phyloP scores from a whole-genome alignment of 208 protist species.

The Cochliopodium minus region DNA sequence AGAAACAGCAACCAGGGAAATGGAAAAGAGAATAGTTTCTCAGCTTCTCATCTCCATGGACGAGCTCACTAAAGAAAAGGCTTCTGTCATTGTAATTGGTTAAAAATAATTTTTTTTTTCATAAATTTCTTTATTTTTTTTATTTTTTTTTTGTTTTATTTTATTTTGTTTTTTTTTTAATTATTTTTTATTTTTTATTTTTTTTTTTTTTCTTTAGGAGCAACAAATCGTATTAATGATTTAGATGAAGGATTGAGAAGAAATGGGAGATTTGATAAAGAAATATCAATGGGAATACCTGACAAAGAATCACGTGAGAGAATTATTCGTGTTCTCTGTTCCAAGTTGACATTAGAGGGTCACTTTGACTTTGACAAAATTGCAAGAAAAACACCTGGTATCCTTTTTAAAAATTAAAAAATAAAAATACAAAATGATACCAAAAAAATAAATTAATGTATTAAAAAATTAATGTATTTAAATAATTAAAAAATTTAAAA shows the following conservation, averaged over 20 bases:
- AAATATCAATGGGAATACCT: constrained; percentile 86
- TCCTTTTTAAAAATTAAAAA: too few species aligned
- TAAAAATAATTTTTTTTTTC: too few species aligned
- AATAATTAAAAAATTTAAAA: too few species aligned
- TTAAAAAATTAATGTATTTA: too few species aligned
- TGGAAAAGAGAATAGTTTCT: constrained; percentile 93
- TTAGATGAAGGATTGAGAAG: constrained; percentile 83
- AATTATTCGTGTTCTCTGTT: constrained; percentile 61
- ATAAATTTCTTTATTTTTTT: too few species aligned
- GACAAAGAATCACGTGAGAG: constrained; percentile 60
- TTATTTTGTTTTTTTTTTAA: too few species aligned
- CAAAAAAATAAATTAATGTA: too few species aligned
- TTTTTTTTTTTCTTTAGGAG: too few species aligned
- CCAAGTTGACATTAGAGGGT: constrained; percentile 47
- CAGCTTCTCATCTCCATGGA: constrained; percentile 97
- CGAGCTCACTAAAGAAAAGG: constrained; percentile 57
- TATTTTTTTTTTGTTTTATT: too few species aligned
- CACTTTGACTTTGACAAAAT: constrained; percentile 78
- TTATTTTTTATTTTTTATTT: constrained; percentile 6
- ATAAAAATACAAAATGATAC: constrained; percentile 11
- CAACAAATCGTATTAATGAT: constrained; percentile 80
- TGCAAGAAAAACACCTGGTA: constrained; percentile 79
- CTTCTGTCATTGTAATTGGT: constrained; percentile 72
- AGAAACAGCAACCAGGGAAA: constrained; percentile 80
- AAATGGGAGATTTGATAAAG: constrained; percentile 87